phyloP scores from a whole-genome alignment of 768 basidiomycete genomes.

The Nidularia sp. region DNA sequence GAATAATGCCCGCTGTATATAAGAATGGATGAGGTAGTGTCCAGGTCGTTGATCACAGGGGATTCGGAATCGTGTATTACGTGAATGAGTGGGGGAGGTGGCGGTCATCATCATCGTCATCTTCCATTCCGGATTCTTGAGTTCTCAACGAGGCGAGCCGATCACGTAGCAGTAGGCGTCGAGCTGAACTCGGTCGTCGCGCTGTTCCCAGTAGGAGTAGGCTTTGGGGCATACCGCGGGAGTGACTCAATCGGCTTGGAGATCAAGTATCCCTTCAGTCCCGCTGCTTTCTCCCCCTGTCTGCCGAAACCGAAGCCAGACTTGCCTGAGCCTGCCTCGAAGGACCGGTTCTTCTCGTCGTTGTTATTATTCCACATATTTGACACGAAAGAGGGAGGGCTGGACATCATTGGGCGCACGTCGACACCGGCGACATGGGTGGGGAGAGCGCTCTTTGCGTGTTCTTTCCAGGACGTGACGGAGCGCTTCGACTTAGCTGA shows the following conservation, averaged over 20 bases:
- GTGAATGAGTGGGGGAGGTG: too few relatives aligned
- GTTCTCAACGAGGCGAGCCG: background rate
- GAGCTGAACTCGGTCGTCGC: conserved; percentile 1
- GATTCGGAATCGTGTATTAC: too few relatives aligned
- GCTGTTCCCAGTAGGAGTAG: background rate
- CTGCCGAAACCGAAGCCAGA: conserved; percentile 75
- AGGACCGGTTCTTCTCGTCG: conserved; percentile 8
- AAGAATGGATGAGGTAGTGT: too few relatives aligned
- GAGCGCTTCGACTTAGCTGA: conserved; percentile 59
- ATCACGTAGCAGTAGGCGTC: background rate
- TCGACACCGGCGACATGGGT: conserved; percentile 36
- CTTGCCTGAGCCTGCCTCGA: conserved; percentile 20
- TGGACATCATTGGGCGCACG: conserved; percentile 26
- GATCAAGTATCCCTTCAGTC: conserved; percentile 56
- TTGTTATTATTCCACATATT: conserved; percentile 21
- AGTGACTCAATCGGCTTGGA: conserved; percentile 59
- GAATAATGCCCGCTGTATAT: too few relatives aligned
- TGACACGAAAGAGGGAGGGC: conserved; percentile 31
- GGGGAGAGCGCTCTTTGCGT: conserved; percentile 49
- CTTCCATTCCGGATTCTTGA: too few relatives aligned
- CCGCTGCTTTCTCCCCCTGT: conserved; percentile 73
- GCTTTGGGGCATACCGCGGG: conserved; percentile 44
- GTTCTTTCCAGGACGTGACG: conserved; percentile 59
- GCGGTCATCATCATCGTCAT: too few relatives aligned
- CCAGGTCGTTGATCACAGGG: too few relatives aligned